Conservation (phyloP, 345 rosid species). For the Eucalyptus microcorys region DNA sequence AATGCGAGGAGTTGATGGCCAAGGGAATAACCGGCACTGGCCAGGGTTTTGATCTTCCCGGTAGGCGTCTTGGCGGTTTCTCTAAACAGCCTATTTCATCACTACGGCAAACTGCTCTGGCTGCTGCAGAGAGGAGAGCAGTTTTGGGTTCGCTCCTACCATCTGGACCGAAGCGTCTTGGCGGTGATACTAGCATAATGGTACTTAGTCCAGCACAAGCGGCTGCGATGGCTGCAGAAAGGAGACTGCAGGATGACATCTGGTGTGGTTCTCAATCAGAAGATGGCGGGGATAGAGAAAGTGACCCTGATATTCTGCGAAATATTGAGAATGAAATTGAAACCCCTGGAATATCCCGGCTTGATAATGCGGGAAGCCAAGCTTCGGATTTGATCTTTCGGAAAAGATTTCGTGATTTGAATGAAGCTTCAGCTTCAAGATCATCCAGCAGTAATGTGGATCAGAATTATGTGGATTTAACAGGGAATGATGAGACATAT, state of each 20-base stretch:
- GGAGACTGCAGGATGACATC: conserved; percentile 71
- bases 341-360: conserved; percentile 4
- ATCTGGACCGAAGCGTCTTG: conserved; percentile 73
- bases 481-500: background rate
- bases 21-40: conserved; percentile 66
- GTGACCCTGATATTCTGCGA: conserved; percentile 9
- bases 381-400: background rate
- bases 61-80: conserved; percentile 73
- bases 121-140: conserved; percentile 73
- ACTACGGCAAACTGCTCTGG: conserved; percentile 42
- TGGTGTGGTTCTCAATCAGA: conserved; percentile 76
- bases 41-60: conserved; percentile 72
- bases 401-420: conserved; percentile 32
- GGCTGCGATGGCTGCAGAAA: conserved; percentile 97
- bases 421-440: background rate
- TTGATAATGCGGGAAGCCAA: background rate
- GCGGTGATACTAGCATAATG: conserved; percentile 76
- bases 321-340: conserved; percentile 3
- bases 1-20: conserved; percentile 71
- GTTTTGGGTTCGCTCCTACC: conserved; percentile 43
- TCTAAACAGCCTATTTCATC: conserved; percentile 54
- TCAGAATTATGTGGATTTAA: background rate
- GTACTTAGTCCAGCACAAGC: conserved; percentile 86
- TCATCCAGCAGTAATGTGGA: conserved; percentile 1
- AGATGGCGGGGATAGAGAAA: conserved; percentile 28